Conservation (phyloP, 1,139 yeast species). For the Geotrichum australiense region DNA sequence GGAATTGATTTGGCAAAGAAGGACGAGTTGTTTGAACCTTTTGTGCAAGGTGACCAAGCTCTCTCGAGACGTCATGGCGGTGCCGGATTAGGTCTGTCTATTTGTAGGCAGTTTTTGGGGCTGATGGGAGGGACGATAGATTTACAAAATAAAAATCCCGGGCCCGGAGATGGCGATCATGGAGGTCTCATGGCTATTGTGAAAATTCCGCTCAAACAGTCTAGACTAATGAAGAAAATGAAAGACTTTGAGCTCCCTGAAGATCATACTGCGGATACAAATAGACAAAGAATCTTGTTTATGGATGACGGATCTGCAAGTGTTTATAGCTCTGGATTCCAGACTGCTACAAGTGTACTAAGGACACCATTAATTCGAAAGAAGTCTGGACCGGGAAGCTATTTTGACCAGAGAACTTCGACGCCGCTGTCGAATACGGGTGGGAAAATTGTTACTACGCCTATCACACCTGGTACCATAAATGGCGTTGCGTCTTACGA, state of each 20-base stretch:
- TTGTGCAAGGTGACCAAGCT: constrained; percentile 95
- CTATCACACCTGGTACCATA: constrained; percentile 5
- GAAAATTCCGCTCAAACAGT: constrained; percentile 10
- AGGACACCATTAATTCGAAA: too few relatives aligned
- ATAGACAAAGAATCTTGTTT: too few relatives aligned
- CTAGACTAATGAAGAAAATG: constrained; percentile 1
- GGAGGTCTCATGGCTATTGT: constrained; percentile 9
- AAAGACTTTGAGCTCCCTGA: neutral
- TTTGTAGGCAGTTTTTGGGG: constrained; percentile 82
- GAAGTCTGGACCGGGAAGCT: neutral
- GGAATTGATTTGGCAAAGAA: constrained; percentile 80
- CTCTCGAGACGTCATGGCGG: constrained; percentile 90
- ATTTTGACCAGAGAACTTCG: neutral
- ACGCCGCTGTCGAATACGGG: constrained; percentile 1
- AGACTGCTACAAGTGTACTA: too few relatives aligned
- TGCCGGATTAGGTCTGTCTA: constrained; percentile 89
- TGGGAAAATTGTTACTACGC: constrained; percentile 1
- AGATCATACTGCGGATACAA: too few relatives aligned
- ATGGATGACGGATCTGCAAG: too few relatives aligned
- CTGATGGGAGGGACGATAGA: constrained; percentile 68
- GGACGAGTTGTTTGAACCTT: constrained; percentile 87
- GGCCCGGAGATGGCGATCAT: neutral
- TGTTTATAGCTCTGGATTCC: too few relatives aligned
- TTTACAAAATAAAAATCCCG: constrained; percentile 2
- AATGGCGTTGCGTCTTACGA: neutral